These are phyloP conservation scores for Licmophora abbreviata DNA, from an alignment of 108 stramenopile genomes.

Conservation along the genomic window DNA sequence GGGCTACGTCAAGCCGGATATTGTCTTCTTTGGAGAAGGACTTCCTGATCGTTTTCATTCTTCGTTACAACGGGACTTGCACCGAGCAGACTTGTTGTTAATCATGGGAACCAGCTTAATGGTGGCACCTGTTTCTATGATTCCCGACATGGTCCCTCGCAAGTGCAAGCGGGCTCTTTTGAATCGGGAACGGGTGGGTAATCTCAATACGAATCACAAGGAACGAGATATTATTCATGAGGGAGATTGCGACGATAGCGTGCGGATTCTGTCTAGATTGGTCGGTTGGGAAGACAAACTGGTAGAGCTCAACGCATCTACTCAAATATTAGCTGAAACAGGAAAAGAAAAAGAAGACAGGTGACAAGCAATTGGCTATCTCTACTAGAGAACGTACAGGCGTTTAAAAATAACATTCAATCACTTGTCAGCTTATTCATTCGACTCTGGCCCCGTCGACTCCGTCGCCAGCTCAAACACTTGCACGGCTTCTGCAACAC, in stretches of 20 bases:
- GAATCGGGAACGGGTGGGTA: slow-evolving; percentile 66
- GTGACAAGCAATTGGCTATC: too few relatives aligned
- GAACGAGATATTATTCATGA: slow-evolving; percentile 56
- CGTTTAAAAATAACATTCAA: too few relatives aligned
- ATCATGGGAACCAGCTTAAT: slow-evolving; percentile 85
- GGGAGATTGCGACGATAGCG: slow-evolving; percentile 80
- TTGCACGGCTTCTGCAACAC: too few relatives aligned
- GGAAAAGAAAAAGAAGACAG: too few relatives aligned
- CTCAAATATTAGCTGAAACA: too few relatives aligned
- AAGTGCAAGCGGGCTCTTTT: slow-evolving; percentile 49
- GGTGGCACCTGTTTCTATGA: slow-evolving; percentile 80
- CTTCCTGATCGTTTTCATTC: slow-evolving; percentile 59
- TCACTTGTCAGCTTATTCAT: too few relatives aligned
- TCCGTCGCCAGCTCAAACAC: too few relatives aligned
- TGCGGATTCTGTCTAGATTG: slow-evolving; percentile 31
- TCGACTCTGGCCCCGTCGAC: too few relatives aligned
- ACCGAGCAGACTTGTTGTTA: slow-evolving; percentile 60
- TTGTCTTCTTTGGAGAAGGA: slow-evolving; percentile 95
- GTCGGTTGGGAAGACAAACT: slow-evolving; percentile 77
- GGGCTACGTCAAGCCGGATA: slow-evolving; percentile 88
- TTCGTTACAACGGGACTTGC: slow-evolving; percentile 38
- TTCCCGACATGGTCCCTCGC: slow-evolving; percentile 53
- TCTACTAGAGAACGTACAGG: too few relatives aligned
- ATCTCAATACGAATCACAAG: slow-evolving; percentile 42
- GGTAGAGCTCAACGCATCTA: slow-evolving; percentile 18